phyloP scores from a whole-genome alignment of 2,329 filamentous ascomycete species.

The Cadophora sp. region DNA sequence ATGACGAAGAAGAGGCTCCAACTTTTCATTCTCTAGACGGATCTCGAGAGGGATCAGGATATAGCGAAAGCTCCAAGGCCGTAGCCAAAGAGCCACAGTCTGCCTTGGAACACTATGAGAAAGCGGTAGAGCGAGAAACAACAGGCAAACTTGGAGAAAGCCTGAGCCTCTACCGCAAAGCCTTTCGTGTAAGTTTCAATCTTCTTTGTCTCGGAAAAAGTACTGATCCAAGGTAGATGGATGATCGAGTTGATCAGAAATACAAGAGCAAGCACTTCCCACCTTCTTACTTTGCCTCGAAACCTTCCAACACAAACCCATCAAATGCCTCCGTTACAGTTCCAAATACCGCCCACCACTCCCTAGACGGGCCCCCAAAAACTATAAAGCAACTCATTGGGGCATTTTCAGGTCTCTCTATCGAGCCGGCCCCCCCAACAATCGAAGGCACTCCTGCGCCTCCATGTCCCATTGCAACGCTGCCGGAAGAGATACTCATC shows the following conservation, averaged over 20 bases:
- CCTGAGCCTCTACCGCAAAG: slow-evolving; percentile 84
- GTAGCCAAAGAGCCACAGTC: slow-evolving; percentile 64
- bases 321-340: slow-evolving; percentile 58
- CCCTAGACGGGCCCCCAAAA: slow-evolving; percentile 60
- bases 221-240: slow-evolving; percentile 63
- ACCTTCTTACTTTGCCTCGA: slow-evolving; percentile 59
- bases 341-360: slow-evolving; percentile 61
- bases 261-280: slow-evolving; percentile 95
- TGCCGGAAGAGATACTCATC: slow-evolving; percentile 85
- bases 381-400: slow-evolving; percentile 73
- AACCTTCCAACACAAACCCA: slow-evolving; percentile 42
- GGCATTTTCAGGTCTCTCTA: slow-evolving; percentile 74
- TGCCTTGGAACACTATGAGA: slow-evolving; percentile 91
- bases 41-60: slow-evolving; percentile 8
- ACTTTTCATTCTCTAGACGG: slow-evolving; percentile 24
- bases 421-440: slow-evolving; percentile 69
- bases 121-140: slow-evolving; percentile 86
- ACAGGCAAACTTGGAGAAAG: slow-evolving; percentile 90
- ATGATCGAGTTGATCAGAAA: slow-evolving; percentile 79
- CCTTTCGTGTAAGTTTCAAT: slow-evolving; percentile 72
- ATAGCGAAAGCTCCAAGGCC: slow-evolving; percentile 26
- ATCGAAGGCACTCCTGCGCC: slow-evolving; percentile 76
- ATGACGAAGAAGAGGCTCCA: slow-evolving; percentile 31
- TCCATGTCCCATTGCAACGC: slow-evolving; percentile 77
- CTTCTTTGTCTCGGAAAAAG: not conserved